These are phyloP conservation scores for Monocercomonoides exilis DNA, from an alignment of 78 protist species.

Conservation along the genomic window DNA sequence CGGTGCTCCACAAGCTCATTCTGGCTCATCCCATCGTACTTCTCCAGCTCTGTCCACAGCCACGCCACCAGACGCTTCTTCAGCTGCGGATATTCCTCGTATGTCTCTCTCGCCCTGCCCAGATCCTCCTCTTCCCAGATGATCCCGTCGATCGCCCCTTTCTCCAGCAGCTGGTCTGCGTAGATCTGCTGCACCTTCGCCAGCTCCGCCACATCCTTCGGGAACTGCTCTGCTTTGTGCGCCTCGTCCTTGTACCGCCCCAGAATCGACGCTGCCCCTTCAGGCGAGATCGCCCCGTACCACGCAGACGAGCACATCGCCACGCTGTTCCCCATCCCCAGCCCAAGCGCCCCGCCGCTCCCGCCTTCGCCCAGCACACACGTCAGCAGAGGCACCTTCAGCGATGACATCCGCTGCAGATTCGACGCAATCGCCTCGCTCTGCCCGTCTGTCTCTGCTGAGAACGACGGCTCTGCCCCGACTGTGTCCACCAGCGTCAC, in stretches of 20 bases:
- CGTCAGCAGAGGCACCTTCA: slow-evolving; percentile 24
- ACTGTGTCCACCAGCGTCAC: slow-evolving; percentile 31
- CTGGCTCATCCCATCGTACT: not conserved
- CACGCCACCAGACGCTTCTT: not conserved
- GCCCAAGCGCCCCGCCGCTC: slow-evolving; percentile 37
- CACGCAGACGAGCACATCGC: slow-evolving; percentile 25
- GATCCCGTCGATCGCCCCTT: slow-evolving; percentile 34
- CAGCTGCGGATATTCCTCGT: not conserved
- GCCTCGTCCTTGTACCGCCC: slow-evolving; percentile 22
- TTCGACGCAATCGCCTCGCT: slow-evolving; percentile 31
- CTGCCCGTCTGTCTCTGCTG: slow-evolving; percentile 35
- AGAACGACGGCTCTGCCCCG: slow-evolving; percentile 40
- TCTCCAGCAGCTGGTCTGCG: slow-evolving; percentile 12
- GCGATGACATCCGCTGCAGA: slow-evolving; percentile 8
- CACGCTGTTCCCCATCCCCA: slow-evolving; percentile 40
- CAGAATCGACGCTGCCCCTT: slow-evolving; percentile 40
- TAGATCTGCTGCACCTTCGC: slow-evolving; percentile 26
- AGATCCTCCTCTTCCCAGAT: slow-evolving; percentile 14
- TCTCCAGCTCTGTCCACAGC: not conserved
- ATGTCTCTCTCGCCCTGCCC: not conserved
- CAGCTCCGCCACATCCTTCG: not conserved
- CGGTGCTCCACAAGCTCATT: not conserved
- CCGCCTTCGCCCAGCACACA: slow-evolving; percentile 43
- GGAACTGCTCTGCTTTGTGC: slow-evolving; percentile 17
- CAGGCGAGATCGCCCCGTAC: slow-evolving; percentile 43